These are phyloP conservation scores for Psilocybe tampanensis DNA, from an alignment of 768 basidiomycete genomes.

Conservation along the genomic window DNA sequence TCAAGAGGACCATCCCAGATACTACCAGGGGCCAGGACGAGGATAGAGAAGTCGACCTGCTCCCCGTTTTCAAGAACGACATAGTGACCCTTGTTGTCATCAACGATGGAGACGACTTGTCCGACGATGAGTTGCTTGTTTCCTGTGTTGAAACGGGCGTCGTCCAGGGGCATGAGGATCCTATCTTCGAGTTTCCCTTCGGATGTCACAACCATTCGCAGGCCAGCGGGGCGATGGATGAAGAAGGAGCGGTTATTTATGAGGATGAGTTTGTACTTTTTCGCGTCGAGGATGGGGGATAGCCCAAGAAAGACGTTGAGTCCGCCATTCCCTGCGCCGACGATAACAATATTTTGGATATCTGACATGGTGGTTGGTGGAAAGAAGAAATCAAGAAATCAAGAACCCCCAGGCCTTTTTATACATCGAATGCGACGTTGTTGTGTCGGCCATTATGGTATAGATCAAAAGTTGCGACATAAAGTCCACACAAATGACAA, in stretches of 20 bases:
- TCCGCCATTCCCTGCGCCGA: conserved; percentile 58
- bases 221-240: conserved; percentile 47
- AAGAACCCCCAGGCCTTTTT: neutral
- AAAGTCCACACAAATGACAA: too few relatives aligned
- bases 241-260: conserved; percentile 54
- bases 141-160: conserved; percentile 22
- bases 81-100: conserved; percentile 18
- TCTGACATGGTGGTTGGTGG: neutral
- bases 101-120: conserved; percentile 16
- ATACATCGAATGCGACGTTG: too few relatives aligned
- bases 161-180: conserved; percentile 46
- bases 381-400: neutral
- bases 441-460: too few relatives aligned
- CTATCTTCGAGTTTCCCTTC: conserved; percentile 44
- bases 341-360: conserved; percentile 23
- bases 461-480: too few relatives aligned
- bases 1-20: conserved; percentile 51
- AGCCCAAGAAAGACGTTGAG: conserved; percentile 45
- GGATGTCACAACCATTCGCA: conserved; percentile 53
- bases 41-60: conserved; percentile 48
- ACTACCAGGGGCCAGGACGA: conserved; percentile 62
- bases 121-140: conserved; percentile 18
- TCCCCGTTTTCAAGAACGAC: conserved; percentile 56
- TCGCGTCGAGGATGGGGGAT: conserved; percentile 48
- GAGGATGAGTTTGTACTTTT: conserved; percentile 53